Evolutionary conservation across 306 rosid species (phyloP), one percentile per base, ranked within the genome.

Genomic region (Dryas drummondii): DNA sequence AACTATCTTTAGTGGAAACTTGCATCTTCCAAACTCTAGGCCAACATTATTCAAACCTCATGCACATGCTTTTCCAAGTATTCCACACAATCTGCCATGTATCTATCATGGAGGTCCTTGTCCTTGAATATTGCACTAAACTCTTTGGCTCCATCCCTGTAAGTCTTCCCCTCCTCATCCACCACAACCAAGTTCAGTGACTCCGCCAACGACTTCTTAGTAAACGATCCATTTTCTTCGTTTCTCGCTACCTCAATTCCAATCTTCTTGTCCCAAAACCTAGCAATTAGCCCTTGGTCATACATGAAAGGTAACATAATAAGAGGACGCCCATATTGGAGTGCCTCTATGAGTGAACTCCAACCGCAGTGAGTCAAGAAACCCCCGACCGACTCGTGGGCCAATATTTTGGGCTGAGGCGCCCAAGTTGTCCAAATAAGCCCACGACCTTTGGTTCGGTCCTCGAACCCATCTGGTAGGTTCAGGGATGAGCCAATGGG

Each of bases 341-440:
- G 60, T 32, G 58, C 81, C 26, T 83, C 86, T 5, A 87, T 64
- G 69, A 83, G 81, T 32, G 91, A 87, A 72, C 91, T 80, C 76
- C 89, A 83, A 59, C 93, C 89, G 52, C 84, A 77, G 14, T 89
- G 93, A 63, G 81, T 84, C 80, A 89, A 60, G 70, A 84, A 86
- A 9, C 86, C 93, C 4, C 87, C 88, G 0, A 86, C n/a, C 1
- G 89, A 83, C 8, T 66, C 79, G 57, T 89, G 91, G 9, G 75
- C 88, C 73, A 89, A 72, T 15, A 89, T 84, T 74, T 72, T 84
- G 19, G 74, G 49, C 44, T 89, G 89, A 16, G 91, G 86, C 14
- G 80, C 91, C 93, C 91, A 86, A 47, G 26, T 69, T 67, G 55
- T 79, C 84, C 87, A 89, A 12, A 85, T 80, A 5, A 83, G 5